Conservation (phyloP, 331 rosid genomes). For the Rhamnella rubrinervis region DNA sequence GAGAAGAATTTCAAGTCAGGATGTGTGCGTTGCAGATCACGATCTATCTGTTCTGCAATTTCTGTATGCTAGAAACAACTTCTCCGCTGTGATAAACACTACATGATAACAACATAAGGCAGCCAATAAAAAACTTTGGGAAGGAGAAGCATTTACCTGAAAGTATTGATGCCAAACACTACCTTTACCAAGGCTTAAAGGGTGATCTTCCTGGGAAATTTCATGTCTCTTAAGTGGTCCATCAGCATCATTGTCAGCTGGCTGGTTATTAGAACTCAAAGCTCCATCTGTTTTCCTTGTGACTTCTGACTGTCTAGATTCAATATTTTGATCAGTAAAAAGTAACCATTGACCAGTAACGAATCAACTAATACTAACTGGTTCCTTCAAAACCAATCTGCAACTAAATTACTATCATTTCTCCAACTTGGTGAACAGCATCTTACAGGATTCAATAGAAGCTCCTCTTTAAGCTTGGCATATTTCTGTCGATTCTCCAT, state of each 20-base stretch:
- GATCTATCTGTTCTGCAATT: slow-evolving; percentile 71
- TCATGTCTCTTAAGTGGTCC: slow-evolving; percentile 55
- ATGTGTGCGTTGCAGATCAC: slow-evolving; percentile 77
- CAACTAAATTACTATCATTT: slow-evolving; percentile 14
- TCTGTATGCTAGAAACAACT: slow-evolving; percentile 55
- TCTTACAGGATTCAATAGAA: slow-evolving; percentile 74
- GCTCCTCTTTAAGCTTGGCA: slow-evolving; percentile 65
- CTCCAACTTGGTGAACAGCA: slow-evolving; percentile 23
- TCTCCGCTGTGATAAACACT: slow-evolving; percentile 10
- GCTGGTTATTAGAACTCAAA: slow-evolving; percentile 31
- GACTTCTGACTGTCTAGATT: slow-evolving; percentile 69
- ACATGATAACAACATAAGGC: background rate
- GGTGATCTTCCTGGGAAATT: slow-evolving; percentile 79
- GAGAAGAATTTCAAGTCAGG: slow-evolving; percentile 77
- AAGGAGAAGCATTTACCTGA: slow-evolving; percentile 45
- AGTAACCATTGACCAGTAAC: slow-evolving; percentile 15
- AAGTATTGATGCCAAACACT: slow-evolving; percentile 66
- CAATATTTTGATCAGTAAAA: slow-evolving; percentile 43
- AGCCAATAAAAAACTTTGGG: slow-evolving; percentile 15
- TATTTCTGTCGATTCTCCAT: slow-evolving; percentile 54
- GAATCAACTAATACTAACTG: background rate
- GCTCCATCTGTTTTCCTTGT: slow-evolving; percentile 40
- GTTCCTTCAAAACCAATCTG: background rate
- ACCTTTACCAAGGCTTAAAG: slow-evolving; percentile 67
- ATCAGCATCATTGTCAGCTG: slow-evolving; percentile 42